Conservation (phyloP, 352 stramenopile genomes). For the Globisporangium nunn region DNA sequence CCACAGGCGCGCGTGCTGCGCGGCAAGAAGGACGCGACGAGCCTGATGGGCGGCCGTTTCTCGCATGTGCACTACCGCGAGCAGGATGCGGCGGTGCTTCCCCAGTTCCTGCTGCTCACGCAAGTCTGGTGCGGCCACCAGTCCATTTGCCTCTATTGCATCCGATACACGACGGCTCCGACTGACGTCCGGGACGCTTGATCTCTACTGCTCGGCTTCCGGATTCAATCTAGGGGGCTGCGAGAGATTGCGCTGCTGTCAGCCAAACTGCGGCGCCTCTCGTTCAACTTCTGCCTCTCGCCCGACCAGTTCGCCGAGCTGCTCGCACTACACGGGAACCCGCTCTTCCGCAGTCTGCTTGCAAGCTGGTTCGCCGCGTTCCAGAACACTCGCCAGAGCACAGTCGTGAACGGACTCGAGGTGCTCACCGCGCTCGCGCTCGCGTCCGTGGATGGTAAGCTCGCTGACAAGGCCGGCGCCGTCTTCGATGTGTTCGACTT, state of each 20-base stretch:
- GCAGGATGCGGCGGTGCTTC: slow-evolving; percentile 53
- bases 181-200: background rate
- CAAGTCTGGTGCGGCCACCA: slow-evolving; percentile 41
- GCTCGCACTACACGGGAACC: slow-evolving; percentile 45
- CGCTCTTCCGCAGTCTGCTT: slow-evolving; percentile 49
- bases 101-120: slow-evolving; percentile 55
- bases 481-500: slow-evolving; percentile 79
- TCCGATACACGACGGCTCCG: no score
- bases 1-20: no score
- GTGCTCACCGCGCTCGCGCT: slow-evolving; percentile 55
- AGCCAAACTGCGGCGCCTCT: slow-evolving; percentile 36
- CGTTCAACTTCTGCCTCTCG: slow-evolving; percentile 75
- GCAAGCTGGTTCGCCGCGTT: slow-evolving; percentile 55
- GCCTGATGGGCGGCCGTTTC: slow-evolving; percentile 57
- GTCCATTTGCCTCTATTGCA: background rate
- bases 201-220: background rate
- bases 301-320: slow-evolving; percentile 59
- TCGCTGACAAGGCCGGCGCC: slow-evolving; percentile 48
- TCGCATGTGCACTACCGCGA: slow-evolving; percentile 71
- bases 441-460: slow-evolving; percentile 35
- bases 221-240: slow-evolving; percentile 25
- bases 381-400: slow-evolving; percentile 58
- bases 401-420: slow-evolving; percentile 63
- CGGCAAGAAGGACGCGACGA: no score
- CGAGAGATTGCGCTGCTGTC: slow-evolving; percentile 56